Conservation (phyloP, 164 flowering plant genomes). For the Pachysandra terminalis region DNA sequence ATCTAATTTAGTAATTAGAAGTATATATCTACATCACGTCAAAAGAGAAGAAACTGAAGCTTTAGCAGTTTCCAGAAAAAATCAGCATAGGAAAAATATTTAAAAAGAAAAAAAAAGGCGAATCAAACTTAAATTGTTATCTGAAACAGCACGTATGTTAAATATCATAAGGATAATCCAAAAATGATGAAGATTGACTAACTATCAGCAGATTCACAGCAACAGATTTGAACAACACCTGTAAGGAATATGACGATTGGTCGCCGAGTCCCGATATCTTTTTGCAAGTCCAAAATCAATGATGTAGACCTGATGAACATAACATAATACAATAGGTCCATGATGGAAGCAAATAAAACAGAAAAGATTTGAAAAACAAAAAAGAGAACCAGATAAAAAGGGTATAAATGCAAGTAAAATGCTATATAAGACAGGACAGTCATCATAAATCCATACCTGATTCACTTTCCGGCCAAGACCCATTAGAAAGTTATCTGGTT, state of each 20-base stretch:
- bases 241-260: conserved; percentile 93
- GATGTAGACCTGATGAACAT: conserved; percentile 74
- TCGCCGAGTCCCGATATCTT: conserved; percentile 85
- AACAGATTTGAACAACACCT: conserved; percentile 44
- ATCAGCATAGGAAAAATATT: too few relatives aligned
- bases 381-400: not conserved
- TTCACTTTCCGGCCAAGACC: conserved; percentile 98
- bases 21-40: too few relatives aligned
- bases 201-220: not conserved
- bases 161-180: too few relatives aligned
- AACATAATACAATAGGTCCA: too few relatives aligned
- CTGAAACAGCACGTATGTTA: too few relatives aligned
- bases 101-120: too few relatives aligned
- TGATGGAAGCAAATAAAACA: too few relatives aligned
- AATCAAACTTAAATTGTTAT: too few relatives aligned
- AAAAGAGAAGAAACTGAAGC: not conserved
- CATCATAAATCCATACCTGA: conserved; percentile 71
- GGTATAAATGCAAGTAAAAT: not conserved
- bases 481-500: conserved; percentile 98
- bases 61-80: too few relatives aligned
- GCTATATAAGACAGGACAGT: not conserved
- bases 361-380: conserved; percentile 2
- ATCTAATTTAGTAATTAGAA: too few relatives aligned
- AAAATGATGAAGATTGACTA: too few relatives aligned
- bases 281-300: conserved; percentile 99